Base-by-base conservation (phyloP, 176 grass and related monocot species). In the Eremochloa ophiuroides region DNA sequence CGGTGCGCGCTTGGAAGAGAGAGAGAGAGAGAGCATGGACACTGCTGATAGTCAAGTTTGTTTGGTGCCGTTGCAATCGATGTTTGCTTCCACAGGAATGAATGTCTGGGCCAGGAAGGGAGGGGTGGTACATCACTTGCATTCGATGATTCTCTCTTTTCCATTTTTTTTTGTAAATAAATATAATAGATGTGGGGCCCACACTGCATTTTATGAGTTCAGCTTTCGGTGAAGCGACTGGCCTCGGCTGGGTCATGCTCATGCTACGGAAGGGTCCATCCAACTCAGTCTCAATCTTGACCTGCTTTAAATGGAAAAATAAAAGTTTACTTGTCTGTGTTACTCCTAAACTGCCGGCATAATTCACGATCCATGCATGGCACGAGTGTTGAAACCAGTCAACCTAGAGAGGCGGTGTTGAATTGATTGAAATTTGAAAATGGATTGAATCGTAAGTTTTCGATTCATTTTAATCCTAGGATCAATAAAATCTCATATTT, bases 71-170 rank as follows among this genome's bases (percentile, higher is more conserved):
- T 68, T 67, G 31, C 48, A 74, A 75, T 75, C 29, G 87, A 75
- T 70, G 82, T 63, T 75, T 74, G 70, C 69, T 73, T 84, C 71
- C 62, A 18, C 55, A 31, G 66, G 55, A 79, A 79, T 79, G 71
- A 78, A 78, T 72, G 61, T 51, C 61, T 66, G 44, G 33, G 17
- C 11, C 44, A 7, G 44, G 60, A 66, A 55, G 61, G 43, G 27
- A 74, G 42, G 65, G 59, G 4, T 7, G 43, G 50, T 8, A 67
- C 34, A 11, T 25, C 44, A 72, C 18, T 35, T n/a, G n/a, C n/a
- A n/a, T n/a, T n/a, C n/a, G n/a, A n/a, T n/a, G 11, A 75, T 75
- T 26, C 11, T n/a, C 15, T 2, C 48, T 73, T 53, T 53, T 6
- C 13, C 17, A 14, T 26, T 59, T 37, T 13, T 14, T 40, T 40